Conservation (phyloP, 2,329 filamentous ascomycete species). For the Orbilia brochopaga region DNA sequence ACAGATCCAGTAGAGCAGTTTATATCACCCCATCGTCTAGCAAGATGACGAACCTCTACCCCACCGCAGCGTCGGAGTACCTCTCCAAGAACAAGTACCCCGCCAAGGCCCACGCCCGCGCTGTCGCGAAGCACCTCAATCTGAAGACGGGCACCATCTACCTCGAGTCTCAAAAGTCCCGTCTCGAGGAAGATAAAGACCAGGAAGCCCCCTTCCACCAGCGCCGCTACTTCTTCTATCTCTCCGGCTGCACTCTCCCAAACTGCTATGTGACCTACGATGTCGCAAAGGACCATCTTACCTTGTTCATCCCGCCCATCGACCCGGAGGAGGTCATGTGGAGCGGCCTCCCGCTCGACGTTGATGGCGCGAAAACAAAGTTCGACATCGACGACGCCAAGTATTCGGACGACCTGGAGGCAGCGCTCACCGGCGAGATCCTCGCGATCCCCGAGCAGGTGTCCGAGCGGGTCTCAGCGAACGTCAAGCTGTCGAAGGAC, state of each 20-base stretch:
- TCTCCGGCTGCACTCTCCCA: slow-evolving; percentile 81
- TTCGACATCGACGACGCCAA: slow-evolving; percentile 84
- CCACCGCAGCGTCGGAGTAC: slow-evolving; percentile 40
- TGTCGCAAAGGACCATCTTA: slow-evolving; percentile 73
- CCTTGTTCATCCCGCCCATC: slow-evolving; percentile 87
- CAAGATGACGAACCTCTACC: slow-evolving; percentile 28
- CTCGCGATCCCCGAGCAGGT: slow-evolving; percentile 82
- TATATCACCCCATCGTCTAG: not conserved
- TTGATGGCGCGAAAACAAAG: slow-evolving; percentile 73
- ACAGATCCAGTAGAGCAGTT: not conserved
- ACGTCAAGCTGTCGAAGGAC: slow-evolving; percentile 52
- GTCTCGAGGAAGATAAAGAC: slow-evolving; percentile 88
- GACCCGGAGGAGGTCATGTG: slow-evolving; percentile 91
- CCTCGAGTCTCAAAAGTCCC: slow-evolving; percentile 81
- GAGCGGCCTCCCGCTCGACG: slow-evolving; percentile 82
- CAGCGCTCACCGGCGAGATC: slow-evolving; percentile 61
- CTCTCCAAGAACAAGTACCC: slow-evolving; percentile 60
- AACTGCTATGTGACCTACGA: slow-evolving; percentile 85
- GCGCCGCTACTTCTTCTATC: slow-evolving; percentile 91
- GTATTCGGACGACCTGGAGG: slow-evolving; percentile 75
- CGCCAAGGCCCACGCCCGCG: slow-evolving; percentile 82
- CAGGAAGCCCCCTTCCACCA: slow-evolving; percentile 65
- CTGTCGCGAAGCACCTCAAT: slow-evolving; percentile 75
- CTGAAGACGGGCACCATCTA: slow-evolving; percentile 75
- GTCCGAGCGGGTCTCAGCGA: slow-evolving; percentile 68